These are phyloP conservation scores for Curvularia sp. DNA, from an alignment of 2,329 filamentous ascomycete genomes.

Conservation along the genomic window DNA sequence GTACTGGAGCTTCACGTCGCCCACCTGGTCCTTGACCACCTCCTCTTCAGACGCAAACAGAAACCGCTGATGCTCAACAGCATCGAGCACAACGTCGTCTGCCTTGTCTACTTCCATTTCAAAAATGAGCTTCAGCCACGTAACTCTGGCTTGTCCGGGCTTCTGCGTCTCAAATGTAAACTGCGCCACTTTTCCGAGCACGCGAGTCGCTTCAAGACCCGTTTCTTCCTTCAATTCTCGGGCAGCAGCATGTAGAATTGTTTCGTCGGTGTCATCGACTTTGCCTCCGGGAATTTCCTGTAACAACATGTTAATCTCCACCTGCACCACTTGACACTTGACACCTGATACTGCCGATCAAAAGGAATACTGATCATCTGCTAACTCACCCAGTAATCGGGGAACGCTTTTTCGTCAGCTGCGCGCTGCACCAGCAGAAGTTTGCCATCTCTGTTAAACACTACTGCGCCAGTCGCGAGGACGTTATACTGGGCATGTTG, in stretches of 20 bases:
- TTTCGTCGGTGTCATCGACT: slow-evolving; percentile 56
- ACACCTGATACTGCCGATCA: neutral
- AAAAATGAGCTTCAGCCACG: slow-evolving; percentile 50
- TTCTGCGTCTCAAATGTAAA: slow-evolving; percentile 35
- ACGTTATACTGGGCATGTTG: slow-evolving; percentile 38
- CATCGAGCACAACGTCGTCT: slow-evolving; percentile 43
- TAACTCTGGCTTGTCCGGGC: slow-evolving; percentile 18
- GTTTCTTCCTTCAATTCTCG: slow-evolving; percentile 62
- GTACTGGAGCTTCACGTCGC: slow-evolving; percentile 41
- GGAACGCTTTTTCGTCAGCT: slow-evolving; percentile 46
- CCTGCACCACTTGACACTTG: neutral
- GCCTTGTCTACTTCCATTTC: slow-evolving; percentile 45
- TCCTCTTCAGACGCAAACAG: slow-evolving; percentile 54
- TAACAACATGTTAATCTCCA: slow-evolving; percentile 10
- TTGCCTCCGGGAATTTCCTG: slow-evolving; percentile 63
- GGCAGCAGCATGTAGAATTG: slow-evolving; percentile 58
- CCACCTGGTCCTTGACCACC: slow-evolving; percentile 38
- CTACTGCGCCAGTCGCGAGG: slow-evolving; percentile 40
- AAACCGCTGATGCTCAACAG: slow-evolving; percentile 53
- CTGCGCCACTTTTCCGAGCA: slow-evolving; percentile 55
- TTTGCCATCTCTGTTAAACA: slow-evolving; percentile 44
- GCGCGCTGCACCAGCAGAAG: slow-evolving; percentile 49
- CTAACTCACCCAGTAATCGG: slow-evolving; percentile 43
- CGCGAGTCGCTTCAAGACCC: slow-evolving; percentile 55
- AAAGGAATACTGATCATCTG: neutral